Evolutionary conservation across 2,329 filamentous ascomycete genomes (phyloP).

Genomic region (Beauveria sp.): DNA sequence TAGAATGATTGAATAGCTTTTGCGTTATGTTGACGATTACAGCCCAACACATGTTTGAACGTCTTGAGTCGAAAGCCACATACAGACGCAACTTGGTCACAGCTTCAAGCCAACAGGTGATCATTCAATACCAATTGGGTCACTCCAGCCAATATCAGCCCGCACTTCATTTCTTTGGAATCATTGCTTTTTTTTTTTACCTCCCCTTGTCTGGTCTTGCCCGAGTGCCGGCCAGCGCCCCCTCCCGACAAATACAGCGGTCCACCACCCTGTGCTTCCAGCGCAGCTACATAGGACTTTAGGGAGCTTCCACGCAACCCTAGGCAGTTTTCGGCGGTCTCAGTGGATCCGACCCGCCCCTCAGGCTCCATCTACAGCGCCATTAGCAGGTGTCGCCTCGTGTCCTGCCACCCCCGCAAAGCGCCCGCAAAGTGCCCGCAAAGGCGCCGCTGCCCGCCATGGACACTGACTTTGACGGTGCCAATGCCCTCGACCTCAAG

Average conservation of each 20-base stretch:
- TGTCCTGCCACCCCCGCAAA: background rate
- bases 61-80: background rate
- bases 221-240: background rate
- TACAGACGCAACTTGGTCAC: too few relatives aligned
- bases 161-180: too few relatives aligned
- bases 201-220: too few relatives aligned
- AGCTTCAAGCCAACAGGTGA: too few relatives aligned
- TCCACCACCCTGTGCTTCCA: background rate
- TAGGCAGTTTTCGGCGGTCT: background rate
- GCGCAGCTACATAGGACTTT: background rate
- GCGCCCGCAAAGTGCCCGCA: background rate
- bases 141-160: too few relatives aligned
- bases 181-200: too few relatives aligned
- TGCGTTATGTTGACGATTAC: background rate
- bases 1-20: background rate
- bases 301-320: background rate
- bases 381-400: background rate
- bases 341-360: background rate
- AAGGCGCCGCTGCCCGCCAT: background rate
- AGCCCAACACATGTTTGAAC: background rate
- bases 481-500: background rate
- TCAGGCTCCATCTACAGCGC: background rate
- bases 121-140: too few relatives aligned
- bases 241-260: background rate
- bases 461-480: background rate